Conservation (phyloP, 192 early-diverging fungal genomes). For the Coemansia sp. region DNA sequence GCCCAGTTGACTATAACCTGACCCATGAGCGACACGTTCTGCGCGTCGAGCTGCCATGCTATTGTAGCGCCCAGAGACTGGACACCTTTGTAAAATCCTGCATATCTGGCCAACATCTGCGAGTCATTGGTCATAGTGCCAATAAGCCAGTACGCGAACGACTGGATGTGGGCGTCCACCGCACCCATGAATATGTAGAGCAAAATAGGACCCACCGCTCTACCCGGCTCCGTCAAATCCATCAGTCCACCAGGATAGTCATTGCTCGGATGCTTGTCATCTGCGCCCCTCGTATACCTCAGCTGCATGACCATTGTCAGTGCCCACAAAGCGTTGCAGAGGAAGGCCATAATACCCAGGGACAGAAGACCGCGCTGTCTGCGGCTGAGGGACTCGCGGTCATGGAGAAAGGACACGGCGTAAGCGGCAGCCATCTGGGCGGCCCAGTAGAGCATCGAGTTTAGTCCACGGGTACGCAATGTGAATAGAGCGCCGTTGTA, state of each 20-base stretch:
- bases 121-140: conserved; percentile 78
- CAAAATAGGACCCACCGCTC: conserved; percentile 61
- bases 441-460: conserved; percentile 76
- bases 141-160: conserved; percentile 76
- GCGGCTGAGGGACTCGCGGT: conserved; percentile 16
- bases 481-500: conserved; percentile 69
- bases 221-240: conserved; percentile 42
- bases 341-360: conserved; percentile 3
- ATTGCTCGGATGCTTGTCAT: background rate
- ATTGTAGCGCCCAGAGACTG: conserved; percentile 71
- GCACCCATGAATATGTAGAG: conserved; percentile 73
- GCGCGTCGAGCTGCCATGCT: conserved; percentile 67
- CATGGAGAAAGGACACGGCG: conserved; percentile 54
- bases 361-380: conserved; percentile 20
- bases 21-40: conserved; percentile 32
- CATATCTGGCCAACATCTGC: conserved; percentile 62
- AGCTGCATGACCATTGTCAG: conserved; percentile 63
- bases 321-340: conserved; percentile 28
- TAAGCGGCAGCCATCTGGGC: conserved; percentile 73
- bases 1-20: conserved; percentile 57
- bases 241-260: conserved; percentile 48
- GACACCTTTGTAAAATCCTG: conserved; percentile 85
- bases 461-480: conserved; percentile 67
- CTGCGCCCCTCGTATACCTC: conserved; percentile 35
- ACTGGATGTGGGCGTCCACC: conserved; percentile 75